phyloP scores from a whole-genome alignment of 2,329 filamentous ascomycete genomes.

The Phaeosphaeriaceae sp. region DNA sequence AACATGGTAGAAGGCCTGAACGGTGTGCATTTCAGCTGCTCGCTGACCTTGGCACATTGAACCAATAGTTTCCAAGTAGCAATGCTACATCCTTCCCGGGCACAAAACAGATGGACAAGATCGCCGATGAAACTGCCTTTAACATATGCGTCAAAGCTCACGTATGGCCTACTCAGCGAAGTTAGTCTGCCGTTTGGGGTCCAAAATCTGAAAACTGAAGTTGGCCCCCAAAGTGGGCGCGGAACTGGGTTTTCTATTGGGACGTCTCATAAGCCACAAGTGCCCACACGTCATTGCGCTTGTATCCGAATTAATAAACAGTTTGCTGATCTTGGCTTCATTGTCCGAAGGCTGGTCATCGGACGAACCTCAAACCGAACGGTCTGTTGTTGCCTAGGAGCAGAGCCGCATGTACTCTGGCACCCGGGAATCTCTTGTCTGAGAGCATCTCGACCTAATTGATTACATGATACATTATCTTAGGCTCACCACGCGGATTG shows the following conservation, averaged over 20 bases:
- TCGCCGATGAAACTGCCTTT: not conserved
- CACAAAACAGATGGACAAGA: not conserved
- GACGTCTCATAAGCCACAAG: not conserved
- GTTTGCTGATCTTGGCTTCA: not conserved
- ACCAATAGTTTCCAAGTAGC: not conserved
- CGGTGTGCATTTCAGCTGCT: not conserved
- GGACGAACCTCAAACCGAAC: not conserved
- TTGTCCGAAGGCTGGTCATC: not conserved
- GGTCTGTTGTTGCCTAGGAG: not conserved
- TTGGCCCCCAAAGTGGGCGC: not conserved
- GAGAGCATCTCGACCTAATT: not conserved
- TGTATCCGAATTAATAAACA: not conserved
- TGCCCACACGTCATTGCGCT: not conserved
- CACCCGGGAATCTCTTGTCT: not conserved
- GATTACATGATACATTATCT: not conserved
- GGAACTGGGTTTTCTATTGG: not conserved
- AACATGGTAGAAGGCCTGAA: not conserved
- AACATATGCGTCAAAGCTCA: not conserved
- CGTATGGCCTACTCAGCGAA: not conserved
- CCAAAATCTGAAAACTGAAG: not conserved
- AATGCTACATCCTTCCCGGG: not conserved
- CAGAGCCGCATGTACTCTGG: not conserved
- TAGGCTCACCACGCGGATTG: not conserved
- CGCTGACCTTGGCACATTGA: not conserved
- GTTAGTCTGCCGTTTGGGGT: not conserved